Evolutionary conservation across 768 basidiomycete species (phyloP).

Genomic region (Lactifluus volemus): DNA sequence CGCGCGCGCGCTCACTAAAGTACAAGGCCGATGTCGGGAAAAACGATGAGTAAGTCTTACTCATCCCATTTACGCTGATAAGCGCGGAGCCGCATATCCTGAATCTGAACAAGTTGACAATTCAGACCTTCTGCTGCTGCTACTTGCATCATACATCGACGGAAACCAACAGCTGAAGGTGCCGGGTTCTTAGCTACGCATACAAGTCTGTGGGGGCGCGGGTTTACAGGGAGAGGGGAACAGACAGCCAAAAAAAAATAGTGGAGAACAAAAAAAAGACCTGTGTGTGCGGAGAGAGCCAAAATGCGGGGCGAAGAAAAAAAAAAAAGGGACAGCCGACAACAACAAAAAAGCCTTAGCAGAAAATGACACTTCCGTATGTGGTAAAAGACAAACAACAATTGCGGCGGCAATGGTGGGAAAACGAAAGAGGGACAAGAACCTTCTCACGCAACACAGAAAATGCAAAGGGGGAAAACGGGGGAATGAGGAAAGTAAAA

Average conservation of each 20-base stretch:
- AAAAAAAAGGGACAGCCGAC: not conserved
- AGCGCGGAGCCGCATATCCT: not conserved
- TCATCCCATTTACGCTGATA: too few species aligned
- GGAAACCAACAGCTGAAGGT: not conserved
- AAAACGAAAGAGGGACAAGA: not conserved
- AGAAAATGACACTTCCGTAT: slow-evolving; percentile 5
- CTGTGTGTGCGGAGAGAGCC: not conserved
- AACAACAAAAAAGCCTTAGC: not conserved
- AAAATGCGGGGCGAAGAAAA: not conserved
- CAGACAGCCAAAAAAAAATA: not conserved
- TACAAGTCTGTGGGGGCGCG: slow-evolving; percentile 1
- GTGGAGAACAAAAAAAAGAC: not conserved
- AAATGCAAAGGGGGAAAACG: not conserved
- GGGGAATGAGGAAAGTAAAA: not conserved
- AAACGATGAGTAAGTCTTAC: too few species aligned
- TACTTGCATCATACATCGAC: not conserved
- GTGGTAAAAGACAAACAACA: slow-evolving; percentile 7
- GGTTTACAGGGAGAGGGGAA: slow-evolving; percentile 7
- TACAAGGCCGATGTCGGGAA: not conserved
- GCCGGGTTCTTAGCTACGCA: slow-evolving; percentile 7
- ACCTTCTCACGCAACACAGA: slow-evolving; percentile 7
- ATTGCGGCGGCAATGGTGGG: slow-evolving; percentile 6
- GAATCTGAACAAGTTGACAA: not conserved
- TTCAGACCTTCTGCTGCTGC: not conserved
- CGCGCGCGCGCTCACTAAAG: not conserved